Base-by-base conservation (phyloP, 768 basidiomycete species). In the Calocera cornea region DNA sequence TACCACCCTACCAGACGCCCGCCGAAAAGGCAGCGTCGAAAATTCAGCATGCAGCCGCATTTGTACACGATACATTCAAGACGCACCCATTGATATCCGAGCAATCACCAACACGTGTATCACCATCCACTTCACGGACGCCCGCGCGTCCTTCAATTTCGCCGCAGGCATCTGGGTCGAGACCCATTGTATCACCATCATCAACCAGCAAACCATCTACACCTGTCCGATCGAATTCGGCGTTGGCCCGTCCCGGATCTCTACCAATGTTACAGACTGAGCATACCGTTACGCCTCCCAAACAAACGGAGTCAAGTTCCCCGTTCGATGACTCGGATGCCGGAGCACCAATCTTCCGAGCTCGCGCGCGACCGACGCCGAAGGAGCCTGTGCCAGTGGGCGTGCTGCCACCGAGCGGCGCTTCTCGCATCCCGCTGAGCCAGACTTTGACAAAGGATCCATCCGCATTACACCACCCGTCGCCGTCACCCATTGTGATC, bases 61-160 rank as follows among this genome's bases (percentile, higher is more conserved):
- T 65, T 33, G 64, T 60, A 34, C 64, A 65, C 36, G 41, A 65
- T 40, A 40, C 64, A 2, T 40, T 41, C 34, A 34, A 33, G 24
- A 19, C 64, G 27, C 40, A 47, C 41, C 44, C 65, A 47, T 36
- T 41, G 64, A 65, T 38, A 66, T 44, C 31, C 40, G 27, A 66
- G 31, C 65, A 44, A 44, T 47, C 31, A 19, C 65, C 40, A 29
- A 47, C 29, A 33, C 38, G 44, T 33, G 44, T 47, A 47, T 47
- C 44, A 47, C 44, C 44, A 60, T 33, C 31, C 11, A 27, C 22
- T 16, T 33, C 54, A 10, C 11, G 31, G 19, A 29, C 54, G 19
- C 54, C 54, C 19, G 31, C 31, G 10, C 24, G 54, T 11, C 27
- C 54, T 27, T 33, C 54, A 2, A 60, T 60, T 31, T 60, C 54